Evolutionary conservation across 2,329 filamentous ascomycete genomes (phyloP).

Genomic region (Botrytis squamosa): DNA sequence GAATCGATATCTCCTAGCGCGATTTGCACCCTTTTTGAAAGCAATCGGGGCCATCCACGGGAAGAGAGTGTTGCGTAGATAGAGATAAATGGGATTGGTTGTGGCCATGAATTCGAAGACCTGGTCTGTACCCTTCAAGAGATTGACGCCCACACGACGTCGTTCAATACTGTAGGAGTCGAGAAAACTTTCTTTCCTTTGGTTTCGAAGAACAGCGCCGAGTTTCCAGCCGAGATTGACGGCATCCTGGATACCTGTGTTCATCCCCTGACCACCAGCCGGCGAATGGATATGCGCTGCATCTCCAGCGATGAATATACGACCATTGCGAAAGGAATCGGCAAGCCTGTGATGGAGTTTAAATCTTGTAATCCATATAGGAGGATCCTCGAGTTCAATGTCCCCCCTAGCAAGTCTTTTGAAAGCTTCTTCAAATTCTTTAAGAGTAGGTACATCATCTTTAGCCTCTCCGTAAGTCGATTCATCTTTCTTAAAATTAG

Average conservation of each 20-base stretch:
- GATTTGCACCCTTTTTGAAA: constrained; percentile 29
- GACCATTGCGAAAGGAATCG: constrained; percentile 45
- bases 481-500: constrained; percentile 20
- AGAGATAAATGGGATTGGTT: constrained; percentile 40
- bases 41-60: constrained; percentile 44
- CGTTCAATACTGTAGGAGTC: constrained; percentile 50
- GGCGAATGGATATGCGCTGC: constrained; percentile 42
- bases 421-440: constrained; percentile 40
- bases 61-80: constrained; percentile 44
- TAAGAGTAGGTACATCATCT: constrained; percentile 33
- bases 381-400: constrained; percentile 30
- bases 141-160: constrained; percentile 45
- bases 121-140: constrained; percentile 46
- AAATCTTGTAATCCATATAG: constrained; percentile 47
- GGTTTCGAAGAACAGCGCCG: constrained; percentile 35
- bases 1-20: constrained; percentile 38
- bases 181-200: constrained; percentile 43
- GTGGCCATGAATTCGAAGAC: constrained; percentile 44
- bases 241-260: constrained; percentile 41
- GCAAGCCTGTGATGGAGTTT: constrained; percentile 46
- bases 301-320: constrained; percentile 40
- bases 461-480: constrained; percentile 17
- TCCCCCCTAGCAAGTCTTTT: constrained; percentile 35
- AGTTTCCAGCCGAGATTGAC: constrained; percentile 42
- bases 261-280: constrained; percentile 43